Evolutionary conservation across 192 early-diverging fungal species (phyloP), one percentile per base, ranked within the genome.

Genomic region (Linnemannia elongata): DNA sequence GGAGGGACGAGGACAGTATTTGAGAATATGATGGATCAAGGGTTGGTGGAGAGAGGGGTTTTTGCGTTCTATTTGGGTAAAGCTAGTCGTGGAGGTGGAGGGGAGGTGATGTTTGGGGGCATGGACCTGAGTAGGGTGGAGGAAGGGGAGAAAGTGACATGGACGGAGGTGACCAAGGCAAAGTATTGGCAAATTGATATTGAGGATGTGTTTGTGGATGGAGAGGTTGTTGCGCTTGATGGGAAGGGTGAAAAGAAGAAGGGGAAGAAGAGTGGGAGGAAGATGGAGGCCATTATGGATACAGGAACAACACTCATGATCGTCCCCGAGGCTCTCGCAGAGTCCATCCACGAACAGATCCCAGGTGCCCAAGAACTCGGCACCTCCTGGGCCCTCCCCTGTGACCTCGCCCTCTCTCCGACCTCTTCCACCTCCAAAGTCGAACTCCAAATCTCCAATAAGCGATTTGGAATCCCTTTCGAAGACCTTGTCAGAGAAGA

Each of bases 1-100:
- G 33, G 77, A 8, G 74, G 80, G n/a, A 80, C 87, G 8, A 87
- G 81, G 83, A 92, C 89, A 0, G 91, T 92, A 24, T 87, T 94
- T 69, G 90, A 93, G 74, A 93, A 93, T 74, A 89, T 94, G 72
- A 88, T 92, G 73, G 88, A 83, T 13, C 92, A 94, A 77, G 83
- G 82, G 44, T 74, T 92, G 35, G 86, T 95, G 0, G 80, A 84
- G 27, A 75, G 88, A 24, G 93, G 93, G 0, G 63, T 93, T 13
- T 95, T 93, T 80, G 90, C 91, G 9, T 93, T 95, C 22, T 94
- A 92, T 74, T 82, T 95, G 17, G 91, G 91, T 13, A 90, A 87
- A 52, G 15, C 69, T 12, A 66, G 69, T 52, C 66, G 75, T 8
- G 75, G 74, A 8, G 91, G 88, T 30, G 88, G 88, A 0, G 88